Conservation (phyloP, 306 rosid species). For the Cucumis melo region DNA sequence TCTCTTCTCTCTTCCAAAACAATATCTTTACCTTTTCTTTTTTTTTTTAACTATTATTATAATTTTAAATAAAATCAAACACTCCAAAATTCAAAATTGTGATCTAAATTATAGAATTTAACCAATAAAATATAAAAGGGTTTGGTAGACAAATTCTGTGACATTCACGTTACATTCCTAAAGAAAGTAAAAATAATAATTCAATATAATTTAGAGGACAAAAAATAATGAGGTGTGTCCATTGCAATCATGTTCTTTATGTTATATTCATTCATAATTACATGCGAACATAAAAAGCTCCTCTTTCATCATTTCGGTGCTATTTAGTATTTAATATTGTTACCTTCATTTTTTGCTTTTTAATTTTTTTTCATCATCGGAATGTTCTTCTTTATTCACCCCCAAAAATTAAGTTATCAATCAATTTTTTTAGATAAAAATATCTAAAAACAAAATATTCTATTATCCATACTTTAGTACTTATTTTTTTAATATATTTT, state of each 20-base stretch:
- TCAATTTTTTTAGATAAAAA: too few species aligned
- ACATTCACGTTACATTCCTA: background rate
- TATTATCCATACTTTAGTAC: too few species aligned
- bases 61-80: too few species aligned
- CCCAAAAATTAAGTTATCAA: too few species aligned
- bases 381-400: too few species aligned
- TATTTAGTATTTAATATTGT: background rate
- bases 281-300: background rate
- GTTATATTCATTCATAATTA: background rate
- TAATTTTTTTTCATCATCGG: background rate
- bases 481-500: too few species aligned
- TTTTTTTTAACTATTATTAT: too few species aligned
- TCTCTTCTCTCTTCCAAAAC: too few species aligned
- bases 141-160: background rate
- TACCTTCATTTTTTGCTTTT: background rate
- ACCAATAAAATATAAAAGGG: background rate
- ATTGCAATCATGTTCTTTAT: background rate
- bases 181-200: background rate
- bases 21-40: too few species aligned
- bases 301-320: background rate
- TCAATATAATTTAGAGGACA: background rate
- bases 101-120: background rate
- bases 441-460: too few species aligned
- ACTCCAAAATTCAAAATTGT: too few species aligned
- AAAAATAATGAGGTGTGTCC: background rate